Evolutionary conservation across 1,284 basidiomycete genomes (phyloP).

Genomic region (Blastosporella zonata): DNA sequence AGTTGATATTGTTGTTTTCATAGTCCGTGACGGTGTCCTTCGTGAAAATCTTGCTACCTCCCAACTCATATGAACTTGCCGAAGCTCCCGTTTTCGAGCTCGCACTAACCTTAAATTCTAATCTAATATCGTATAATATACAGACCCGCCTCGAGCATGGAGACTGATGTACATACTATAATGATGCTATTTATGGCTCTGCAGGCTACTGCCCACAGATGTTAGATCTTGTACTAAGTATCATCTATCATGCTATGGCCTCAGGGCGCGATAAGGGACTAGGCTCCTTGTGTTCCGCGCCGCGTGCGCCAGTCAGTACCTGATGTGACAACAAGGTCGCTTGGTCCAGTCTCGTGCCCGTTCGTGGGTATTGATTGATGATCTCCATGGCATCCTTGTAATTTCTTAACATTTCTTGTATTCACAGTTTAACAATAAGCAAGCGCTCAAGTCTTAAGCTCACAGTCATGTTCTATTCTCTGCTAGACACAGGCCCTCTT

Average conservation of each 20-base stretch:
- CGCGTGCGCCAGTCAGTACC: background rate
- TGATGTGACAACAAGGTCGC: slow-evolving; percentile 10
- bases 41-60: slow-evolving; percentile 42
- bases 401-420: background rate
- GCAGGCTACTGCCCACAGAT: background rate
- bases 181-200: background rate
- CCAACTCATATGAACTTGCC: slow-evolving; percentile 38
- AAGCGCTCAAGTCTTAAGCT: slow-evolving; percentile 4
- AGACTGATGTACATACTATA: background rate
- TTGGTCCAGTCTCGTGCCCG: slow-evolving; percentile 3
- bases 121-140: background rate
- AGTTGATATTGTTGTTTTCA: background rate
- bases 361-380: no score
- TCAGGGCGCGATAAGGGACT: background rate
- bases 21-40: slow-evolving; percentile 44
- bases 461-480: slow-evolving; percentile 1
- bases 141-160: background rate
- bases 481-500: slow-evolving; percentile 1
- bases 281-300: background rate
- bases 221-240: background rate
- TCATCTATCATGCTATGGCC: background rate
- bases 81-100: background rate
- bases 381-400: background rate
- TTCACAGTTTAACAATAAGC: slow-evolving; percentile 9
- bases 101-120: background rate